Percentiles rank a stretch among this genome's conserved stretches.
phyloP scores from a whole-genome alignment of 139 green algal species.

The Eudorina sp. region DNA sequence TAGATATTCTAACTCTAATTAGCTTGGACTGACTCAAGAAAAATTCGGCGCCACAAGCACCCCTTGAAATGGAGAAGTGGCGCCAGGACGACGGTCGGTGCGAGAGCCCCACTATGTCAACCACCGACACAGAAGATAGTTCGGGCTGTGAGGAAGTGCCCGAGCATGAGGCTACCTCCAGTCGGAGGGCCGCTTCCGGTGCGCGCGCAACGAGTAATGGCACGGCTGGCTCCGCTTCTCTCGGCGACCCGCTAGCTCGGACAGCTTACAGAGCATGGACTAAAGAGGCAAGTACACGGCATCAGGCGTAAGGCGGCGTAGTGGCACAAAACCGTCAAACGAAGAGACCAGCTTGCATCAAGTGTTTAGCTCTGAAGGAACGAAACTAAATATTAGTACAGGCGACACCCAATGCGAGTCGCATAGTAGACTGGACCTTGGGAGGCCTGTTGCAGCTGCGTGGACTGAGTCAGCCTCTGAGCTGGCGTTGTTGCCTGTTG shows the following conservation, averaged over 20 bases:
- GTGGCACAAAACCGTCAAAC: not conserved
- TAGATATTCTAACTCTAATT: not conserved
- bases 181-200: not conserved
- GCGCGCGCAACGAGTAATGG: not conserved
- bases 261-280: conserved; percentile 36
- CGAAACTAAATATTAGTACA: no score
- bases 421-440: no score
- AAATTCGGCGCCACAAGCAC: not conserved
- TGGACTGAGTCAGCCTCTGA: conserved; percentile 2
- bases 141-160: not conserved
- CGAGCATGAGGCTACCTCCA: not conserved
- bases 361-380: no score
- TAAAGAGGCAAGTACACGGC: conserved; percentile 12
- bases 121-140: not conserved
- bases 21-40: not conserved
- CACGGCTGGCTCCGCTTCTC: not conserved
- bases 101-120: conserved; percentile 31
- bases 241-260: conserved; percentile 2
- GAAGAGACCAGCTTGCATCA: no score
- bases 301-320: not conserved
- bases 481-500: not conserved
- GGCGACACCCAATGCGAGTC: no score
- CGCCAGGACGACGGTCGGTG: not conserved
- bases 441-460: not conserved
- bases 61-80: conserved; percentile 17